A percentile compares a stretch with the other conserved stretches of the same genome.
phyloP scores from a whole-genome alignment of 768 basidiomycete genomes.

The Kwoniella newhampshirensis region DNA sequence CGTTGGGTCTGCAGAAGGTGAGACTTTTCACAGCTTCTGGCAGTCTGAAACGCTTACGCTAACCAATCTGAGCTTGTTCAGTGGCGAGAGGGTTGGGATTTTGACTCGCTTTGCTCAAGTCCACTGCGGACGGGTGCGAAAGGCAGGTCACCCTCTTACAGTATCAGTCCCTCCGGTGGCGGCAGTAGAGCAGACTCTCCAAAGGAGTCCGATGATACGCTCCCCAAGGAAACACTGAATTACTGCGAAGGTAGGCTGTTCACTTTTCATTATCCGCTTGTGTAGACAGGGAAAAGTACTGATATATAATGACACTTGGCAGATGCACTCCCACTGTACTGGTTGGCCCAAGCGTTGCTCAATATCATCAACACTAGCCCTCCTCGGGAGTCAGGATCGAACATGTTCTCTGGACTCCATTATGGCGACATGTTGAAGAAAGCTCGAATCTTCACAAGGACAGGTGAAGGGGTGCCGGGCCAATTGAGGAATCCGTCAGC shows the following conservation, averaged over 20 bases:
- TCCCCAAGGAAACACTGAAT: constrained; percentile 24
- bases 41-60: constrained; percentile 4
- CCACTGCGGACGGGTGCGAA: constrained; percentile 1
- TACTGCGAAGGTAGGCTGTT: constrained; percentile 49
- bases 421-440: constrained; percentile 50
- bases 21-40: constrained; percentile 1
- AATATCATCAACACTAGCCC: constrained; percentile 45
- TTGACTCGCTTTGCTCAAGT: constrained; percentile 49
- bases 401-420: constrained; percentile 39
- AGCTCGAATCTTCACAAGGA: constrained; percentile 48
- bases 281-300: constrained; percentile 8
- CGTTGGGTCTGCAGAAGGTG: constrained; percentile 32
- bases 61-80: constrained; percentile 14
- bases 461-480: constrained; percentile 44
- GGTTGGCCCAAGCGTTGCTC: constrained; percentile 53
- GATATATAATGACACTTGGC: too few relatives aligned
- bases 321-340: constrained; percentile 55
- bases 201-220: not conserved
- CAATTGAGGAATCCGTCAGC: constrained; percentile 5
- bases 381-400: constrained; percentile 27
- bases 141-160: too few relatives aligned
- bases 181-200: constrained; percentile 2
- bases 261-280: not conserved
- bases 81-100: constrained; percentile 56
- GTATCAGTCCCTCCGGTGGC: too few relatives aligned